Percentiles rank a stretch among this genome's conserved stretches.
phyloP scores from a whole-genome alignment of 2,329 filamentous ascomycete genomes.

The Penicillium glabrum region DNA sequence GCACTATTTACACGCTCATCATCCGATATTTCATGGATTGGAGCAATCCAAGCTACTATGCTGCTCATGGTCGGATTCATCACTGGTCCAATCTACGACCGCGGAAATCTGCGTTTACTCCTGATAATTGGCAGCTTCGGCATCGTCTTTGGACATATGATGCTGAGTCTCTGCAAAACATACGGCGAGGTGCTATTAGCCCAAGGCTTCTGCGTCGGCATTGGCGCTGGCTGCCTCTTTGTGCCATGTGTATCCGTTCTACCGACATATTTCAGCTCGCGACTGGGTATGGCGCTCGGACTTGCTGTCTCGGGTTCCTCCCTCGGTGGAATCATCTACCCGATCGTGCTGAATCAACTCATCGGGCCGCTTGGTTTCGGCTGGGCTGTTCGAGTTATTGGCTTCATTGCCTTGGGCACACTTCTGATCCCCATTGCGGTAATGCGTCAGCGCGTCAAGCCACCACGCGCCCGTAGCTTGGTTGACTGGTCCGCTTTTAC shows the following conservation, averaged over 20 bases:
- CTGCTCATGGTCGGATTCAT: background rate
- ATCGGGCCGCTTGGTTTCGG: background rate
- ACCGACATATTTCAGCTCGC: background rate
- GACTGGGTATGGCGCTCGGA: background rate
- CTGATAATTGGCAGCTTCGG: background rate
- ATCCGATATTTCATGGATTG: slow-evolving; percentile 2
- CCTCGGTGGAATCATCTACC: background rate
- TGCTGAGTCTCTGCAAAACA: background rate
- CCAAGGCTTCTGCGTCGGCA: background rate
- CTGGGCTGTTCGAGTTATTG: background rate
- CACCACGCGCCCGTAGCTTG: slow-evolving; percentile 25
- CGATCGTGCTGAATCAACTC: background rate
- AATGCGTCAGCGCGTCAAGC: slow-evolving; percentile 29
- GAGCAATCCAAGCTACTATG: background rate
- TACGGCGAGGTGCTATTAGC: background rate
- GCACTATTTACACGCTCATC: background rate
- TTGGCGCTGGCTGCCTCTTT: background rate
- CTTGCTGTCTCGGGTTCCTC: background rate
- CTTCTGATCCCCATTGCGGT: slow-evolving; percentile 18
- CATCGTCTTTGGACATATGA: background rate
- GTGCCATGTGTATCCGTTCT: background rate
- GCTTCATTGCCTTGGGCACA: slow-evolving; percentile 44
- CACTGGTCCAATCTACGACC: background rate
- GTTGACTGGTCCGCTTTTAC: slow-evolving; percentile 39
- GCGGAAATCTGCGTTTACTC: background rate